Base-by-base conservation (phyloP, 345 rosid species). In the Pugionium dolabratum region DNA sequence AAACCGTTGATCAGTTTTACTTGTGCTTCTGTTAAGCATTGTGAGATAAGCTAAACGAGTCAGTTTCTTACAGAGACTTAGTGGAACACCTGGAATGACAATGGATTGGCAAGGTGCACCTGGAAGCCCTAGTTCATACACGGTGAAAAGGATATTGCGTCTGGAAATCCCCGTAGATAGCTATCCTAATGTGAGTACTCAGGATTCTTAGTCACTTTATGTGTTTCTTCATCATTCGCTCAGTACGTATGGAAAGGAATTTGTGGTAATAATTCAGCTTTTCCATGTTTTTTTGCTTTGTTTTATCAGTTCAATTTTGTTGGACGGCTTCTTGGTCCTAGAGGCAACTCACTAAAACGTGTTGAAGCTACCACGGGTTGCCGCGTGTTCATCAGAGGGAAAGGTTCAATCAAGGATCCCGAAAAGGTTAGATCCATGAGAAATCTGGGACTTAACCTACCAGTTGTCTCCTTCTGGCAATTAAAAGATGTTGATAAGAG, bases 81-180 rank as follows among this genome's bases (percentile, higher is more conserved):
- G 95, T 73, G 95, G 96, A 54, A 89, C 91, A 35, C 88, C 88
- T 61, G 99, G 96, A 64, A 90, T 94, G 99, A 88, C 95, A 29
- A 94, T 94, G 97, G 99, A 94, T 70, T 94, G 99, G 99, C 97
- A 90, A 85, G 86, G 96, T 59, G 97, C 97, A 34, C 96, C 95
- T 1, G 93, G 97, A 51, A 94, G 99, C 64, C 99, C 99, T 44
- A 90, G 95, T 62, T 88, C 99, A 2, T 94, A 73, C 80, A 94
- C 97, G 0, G 90, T 94, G 64, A 94, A 94, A 85, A 88, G 96
- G 85, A 88, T 90, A 66, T 73, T 94, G 84, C 96, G 99, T 53
- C 79, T 94, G 82, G 99, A 94, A 80, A 94, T 94, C 83, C 99
- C 99, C 9, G 99, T 87, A 40, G 97, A 90, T 81, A 86, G 77